A percentile compares a stretch with the other conserved stretches of the same genome.
phyloP scores from a whole-genome alignment of 306 rosid species.

The Cucurbita pepo region DNA sequence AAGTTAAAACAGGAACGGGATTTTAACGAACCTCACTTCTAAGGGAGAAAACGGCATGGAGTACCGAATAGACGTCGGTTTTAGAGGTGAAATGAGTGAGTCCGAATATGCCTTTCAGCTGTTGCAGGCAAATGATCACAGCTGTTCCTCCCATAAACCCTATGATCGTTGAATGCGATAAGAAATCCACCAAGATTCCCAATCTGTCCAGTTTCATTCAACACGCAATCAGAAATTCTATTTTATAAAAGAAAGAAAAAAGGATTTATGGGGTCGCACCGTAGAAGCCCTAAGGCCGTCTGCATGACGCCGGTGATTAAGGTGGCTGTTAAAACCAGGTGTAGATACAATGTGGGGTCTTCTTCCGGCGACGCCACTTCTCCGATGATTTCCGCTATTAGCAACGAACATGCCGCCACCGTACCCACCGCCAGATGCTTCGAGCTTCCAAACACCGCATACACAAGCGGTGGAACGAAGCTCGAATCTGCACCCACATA shows the following conservation, averaged over 20 bases:
- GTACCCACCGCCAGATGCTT: conserved; percentile 87
- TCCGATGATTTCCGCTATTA: conserved; percentile 25
- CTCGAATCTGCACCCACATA: conserved; percentile 38
- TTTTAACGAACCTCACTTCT: conserved; percentile 27
- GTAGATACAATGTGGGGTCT: conserved; percentile 36
- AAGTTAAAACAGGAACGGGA: neutral
- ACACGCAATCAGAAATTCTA: too few relatives aligned
- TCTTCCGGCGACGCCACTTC: conserved; percentile 14
- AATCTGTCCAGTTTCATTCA: conserved; percentile 21
- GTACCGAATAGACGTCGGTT: conserved; percentile 33
- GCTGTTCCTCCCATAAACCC: conserved; percentile 94
- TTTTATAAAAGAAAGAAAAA: neutral
- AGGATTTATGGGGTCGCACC: conserved; percentile 17
- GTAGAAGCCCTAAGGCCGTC: conserved; percentile 39
- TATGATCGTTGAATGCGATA: conserved; percentile 74
- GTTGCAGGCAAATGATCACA: conserved; percentile 43
- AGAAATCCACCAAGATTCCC: conserved; percentile 81
- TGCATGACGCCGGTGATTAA: conserved; percentile 57
- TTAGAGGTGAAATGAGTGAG: conserved; percentile 40
- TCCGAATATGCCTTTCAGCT: conserved; percentile 61
- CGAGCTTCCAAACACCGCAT: conserved; percentile 63
- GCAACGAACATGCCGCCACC: conserved; percentile 63
- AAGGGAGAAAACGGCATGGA: conserved; percentile 14
- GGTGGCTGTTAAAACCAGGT: conserved; percentile 48
- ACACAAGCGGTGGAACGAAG: conserved; percentile 65